Base-by-base conservation (phyloP, 495 filamentous ascomycete species). In the Neurospora cerealis region DNA sequence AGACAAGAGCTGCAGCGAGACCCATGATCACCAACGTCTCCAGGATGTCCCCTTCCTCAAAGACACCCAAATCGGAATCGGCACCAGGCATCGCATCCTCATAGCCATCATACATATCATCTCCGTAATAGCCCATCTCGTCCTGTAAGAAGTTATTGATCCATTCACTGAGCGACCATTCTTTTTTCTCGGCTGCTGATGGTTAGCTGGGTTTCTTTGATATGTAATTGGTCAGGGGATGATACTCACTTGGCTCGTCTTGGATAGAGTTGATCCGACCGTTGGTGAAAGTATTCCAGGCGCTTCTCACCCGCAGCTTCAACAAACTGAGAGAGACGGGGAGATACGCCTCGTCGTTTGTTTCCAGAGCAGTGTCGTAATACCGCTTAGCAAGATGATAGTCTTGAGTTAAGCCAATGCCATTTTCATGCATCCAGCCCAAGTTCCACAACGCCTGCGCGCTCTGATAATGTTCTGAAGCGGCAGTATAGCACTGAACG, bases 351-450 rank as follows among this genome's bases (percentile, higher is more conserved):
- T 98, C 96, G 41, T 89, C 86, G 77, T 97, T 99, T 5, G 93
- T 96, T 79, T 93, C 93, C 21, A 97, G 83, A 1, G 96, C 95
- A 71, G 93, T 87, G 79, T 99, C 96, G 79, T 99, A 99, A 82
- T 93, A 96, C 34, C 96, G 85, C 83, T 99, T 99, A 4, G 96
- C 96, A 44, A 99, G 90, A 79, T 98, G 96, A 80, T 96, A 99
- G 80, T 99, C 96, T 79, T 99, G 96, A 42, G 92, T 90, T 4
- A 98, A 90, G 13, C 95, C 94, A 66, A 98, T 86, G 3, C 96
- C 96, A 78, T 98, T 98, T 82, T 99, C 96, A 81, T 99, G 94
- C 93, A 99, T 98, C 96, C 96, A 99, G 17, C 96, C 96, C 15
- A 99, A 85, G 76, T 99, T 98, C 89, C 93, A 99, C 72, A 97